phyloP scores from a whole-genome alignment of 768 basidiomycete species.

The Dacryopinax spathularia region DNA sequence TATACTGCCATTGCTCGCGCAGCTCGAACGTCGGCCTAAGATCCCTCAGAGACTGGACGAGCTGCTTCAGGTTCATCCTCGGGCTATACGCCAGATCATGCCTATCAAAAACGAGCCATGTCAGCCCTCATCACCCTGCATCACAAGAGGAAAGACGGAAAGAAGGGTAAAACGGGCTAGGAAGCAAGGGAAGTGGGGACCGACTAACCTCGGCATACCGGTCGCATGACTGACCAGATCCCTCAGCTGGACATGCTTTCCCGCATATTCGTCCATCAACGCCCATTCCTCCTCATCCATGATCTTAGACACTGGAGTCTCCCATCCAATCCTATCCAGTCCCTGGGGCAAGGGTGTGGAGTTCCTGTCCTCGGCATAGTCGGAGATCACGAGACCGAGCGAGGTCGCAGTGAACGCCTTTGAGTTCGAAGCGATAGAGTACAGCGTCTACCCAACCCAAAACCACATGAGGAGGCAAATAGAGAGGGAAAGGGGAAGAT shows the following conservation, averaged over 20 bases:
- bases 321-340: constrained; percentile 25
- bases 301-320: constrained; percentile 25
- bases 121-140: background rate
- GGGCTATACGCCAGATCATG: constrained; percentile 25
- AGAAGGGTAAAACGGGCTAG: too few species aligned
- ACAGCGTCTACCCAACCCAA: constrained; percentile 24
- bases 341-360: constrained; percentile 24
- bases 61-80: constrained; percentile 17
- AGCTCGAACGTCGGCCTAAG: constrained; percentile 25
- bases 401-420: constrained; percentile 30
- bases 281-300: constrained; percentile 30
- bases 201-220: constrained; percentile 27
- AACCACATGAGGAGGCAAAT: background rate
- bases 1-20: constrained; percentile 29
- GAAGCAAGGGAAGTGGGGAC: too few species aligned
- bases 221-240: constrained; percentile 31
- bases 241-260: constrained; percentile 23
- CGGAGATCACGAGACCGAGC: constrained; percentile 31
- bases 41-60: constrained; percentile 19
- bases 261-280: constrained; percentile 31
- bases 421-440: constrained; percentile 26
- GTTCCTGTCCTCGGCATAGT: constrained; percentile 26
- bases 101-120: constrained; percentile 12
- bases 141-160: background rate
- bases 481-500: background rate